Evolutionary conservation across 306 rosid species (phyloP).

Genomic region (Lupinus albus): DNA sequence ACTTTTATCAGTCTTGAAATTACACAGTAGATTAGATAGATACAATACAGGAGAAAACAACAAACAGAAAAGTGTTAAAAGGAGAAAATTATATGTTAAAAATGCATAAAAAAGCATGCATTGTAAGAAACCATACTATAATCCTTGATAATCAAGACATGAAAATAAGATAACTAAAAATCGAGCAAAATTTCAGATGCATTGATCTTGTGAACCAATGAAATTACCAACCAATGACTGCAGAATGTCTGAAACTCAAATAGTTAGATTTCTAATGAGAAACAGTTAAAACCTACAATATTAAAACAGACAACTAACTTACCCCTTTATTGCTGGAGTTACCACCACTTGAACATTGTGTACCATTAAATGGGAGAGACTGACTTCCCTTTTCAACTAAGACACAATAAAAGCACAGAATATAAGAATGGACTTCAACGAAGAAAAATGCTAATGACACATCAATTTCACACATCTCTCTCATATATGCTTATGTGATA

Average conservation of each 20-base stretch:
- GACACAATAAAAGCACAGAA: constrained; percentile 42
- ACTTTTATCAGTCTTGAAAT: constrained; percentile 21
- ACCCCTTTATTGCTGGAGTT: constrained; percentile 46
- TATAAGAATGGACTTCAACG: constrained; percentile 30
- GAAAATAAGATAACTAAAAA: constrained; percentile 16
- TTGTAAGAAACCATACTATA: constrained; percentile 5
- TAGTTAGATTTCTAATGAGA: constrained; percentile 9
- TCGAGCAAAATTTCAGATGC: constrained; percentile 5
- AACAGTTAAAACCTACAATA: background rate
- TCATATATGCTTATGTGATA: too few relatives aligned
- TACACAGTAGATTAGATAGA: constrained; percentile 7
- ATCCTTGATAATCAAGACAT: constrained; percentile 27
- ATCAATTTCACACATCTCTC: too few relatives aligned
- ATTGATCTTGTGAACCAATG: constrained; percentile 31
- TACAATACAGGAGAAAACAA: constrained; percentile 11
- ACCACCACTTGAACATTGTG: constrained; percentile 47
- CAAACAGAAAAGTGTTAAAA: constrained; percentile 9
- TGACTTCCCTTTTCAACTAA: constrained; percentile 51
- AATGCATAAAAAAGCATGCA: background rate
- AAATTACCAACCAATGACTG: constrained; percentile 27
- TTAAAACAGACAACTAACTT: constrained; percentile 41
- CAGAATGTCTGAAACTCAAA: constrained; percentile 20
- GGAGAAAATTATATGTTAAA: constrained; percentile 9
- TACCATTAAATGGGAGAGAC: constrained; percentile 44
- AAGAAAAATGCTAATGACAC: background rate